Evolutionary conservation across 139 green algal species (phyloP), one percentile per base, ranked within the genome.

Genomic region (Micractinium conductrix): DNA sequence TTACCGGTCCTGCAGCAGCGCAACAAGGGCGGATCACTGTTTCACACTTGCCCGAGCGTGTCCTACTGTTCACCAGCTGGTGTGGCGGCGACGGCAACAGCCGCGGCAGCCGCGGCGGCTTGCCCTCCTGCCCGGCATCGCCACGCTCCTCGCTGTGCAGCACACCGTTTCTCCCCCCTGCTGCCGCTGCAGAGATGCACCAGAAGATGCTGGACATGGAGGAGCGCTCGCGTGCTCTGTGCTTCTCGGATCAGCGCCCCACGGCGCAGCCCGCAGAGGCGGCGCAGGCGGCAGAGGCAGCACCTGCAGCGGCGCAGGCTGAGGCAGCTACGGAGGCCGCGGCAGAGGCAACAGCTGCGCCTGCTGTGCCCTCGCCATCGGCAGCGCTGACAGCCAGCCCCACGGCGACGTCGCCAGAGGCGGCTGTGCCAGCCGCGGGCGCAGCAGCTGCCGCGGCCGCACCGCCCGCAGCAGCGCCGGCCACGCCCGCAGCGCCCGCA

Each of bases 161-260:
- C n/a, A n/a, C n/a, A n/a, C n/a, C n/a, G n/a, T n/a, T n/a, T n/a
- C n/a, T n/a, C n/a, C n/a, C n/a, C n/a, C n/a, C n/a, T n/a, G n/a
- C n/a, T n/a, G n/a, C n/a, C n/a, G n/a, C n/a, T n/a, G n/a, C n/a
- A n/a, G n/a, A n/a, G 21, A 88, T 98, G 87, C 96, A 98, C 85
- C 43, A 63, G 37, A 86, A 85, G 65, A 97, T 98, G 93, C 81
- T 98, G 28, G 86, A 86, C 8, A 60, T 88, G 67, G 74, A 91
- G 60, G 50, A 69, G 22, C 68, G 48, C 0, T 84, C 84, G 2
- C 69, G 55, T 33, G 19, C 21, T 9, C 48, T 55, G 71, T 79
- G 65, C 81, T 55, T 37, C 37, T 19, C 33, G 68, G 45, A 71
- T 26, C 48, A 30, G 17, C 30, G 9, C 1, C 45, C 48, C 0